Percentiles rank a stretch among this genome's conserved stretches.
Conservation (phyloP, 345 rosid species). For the Reutealis trisperma region DNA sequence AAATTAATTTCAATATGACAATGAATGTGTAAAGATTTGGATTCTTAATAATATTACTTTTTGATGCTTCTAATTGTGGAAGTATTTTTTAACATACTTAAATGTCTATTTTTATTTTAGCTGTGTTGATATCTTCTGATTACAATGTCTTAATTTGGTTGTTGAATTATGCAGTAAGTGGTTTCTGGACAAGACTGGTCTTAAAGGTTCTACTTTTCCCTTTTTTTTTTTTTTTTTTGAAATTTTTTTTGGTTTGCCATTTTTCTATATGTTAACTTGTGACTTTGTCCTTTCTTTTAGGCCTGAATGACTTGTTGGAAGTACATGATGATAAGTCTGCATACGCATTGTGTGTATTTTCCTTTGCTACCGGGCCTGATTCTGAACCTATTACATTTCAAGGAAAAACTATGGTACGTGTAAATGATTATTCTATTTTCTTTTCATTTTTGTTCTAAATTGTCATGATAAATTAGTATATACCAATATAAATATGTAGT, state of each 20-base stretch:
- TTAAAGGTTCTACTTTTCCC: conserved; percentile 63
- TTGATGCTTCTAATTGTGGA: no score
- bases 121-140: no score
- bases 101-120: no score
- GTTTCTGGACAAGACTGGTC: conserved; percentile 90
- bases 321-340: conserved; percentile 96
- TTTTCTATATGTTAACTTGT: not conserved
- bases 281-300: conserved; percentile 26
- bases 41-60: no score
- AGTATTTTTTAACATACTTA: no score
- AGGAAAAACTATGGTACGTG: conserved; percentile 71
- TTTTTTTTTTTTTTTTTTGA: not conserved
- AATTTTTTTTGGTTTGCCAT: not conserved
- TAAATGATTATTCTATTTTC: not conserved
- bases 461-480: no score
- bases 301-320: conserved; percentile 77
- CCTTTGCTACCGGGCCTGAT: conserved; percentile 77
- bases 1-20: no score
- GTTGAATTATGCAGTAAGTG: conserved; percentile 70
- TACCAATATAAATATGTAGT: no score
- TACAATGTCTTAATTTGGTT: conserved; percentile 11
- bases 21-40: no score
- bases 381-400: conserved; percentile 68
- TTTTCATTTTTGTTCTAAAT: not conserved
- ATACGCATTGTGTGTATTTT: conserved; percentile 82